These are phyloP conservation scores for Bassia scoparia DNA, from an alignment of 148 eudicot species.

Conservation along the genomic window DNA sequence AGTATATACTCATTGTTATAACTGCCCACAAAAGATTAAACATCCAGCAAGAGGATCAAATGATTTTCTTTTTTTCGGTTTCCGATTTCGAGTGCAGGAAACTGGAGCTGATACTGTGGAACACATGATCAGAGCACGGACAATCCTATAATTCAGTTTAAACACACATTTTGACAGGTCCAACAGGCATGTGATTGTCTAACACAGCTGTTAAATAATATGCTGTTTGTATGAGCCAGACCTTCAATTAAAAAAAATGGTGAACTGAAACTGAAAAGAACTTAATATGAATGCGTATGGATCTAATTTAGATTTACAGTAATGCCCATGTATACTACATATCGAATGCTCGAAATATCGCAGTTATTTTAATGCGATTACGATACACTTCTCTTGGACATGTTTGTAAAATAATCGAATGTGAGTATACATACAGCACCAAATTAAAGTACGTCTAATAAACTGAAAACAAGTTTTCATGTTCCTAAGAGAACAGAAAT, in stretches of 20 bases:
- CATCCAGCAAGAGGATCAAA: slow-evolving; percentile 14
- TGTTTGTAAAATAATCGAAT: no score
- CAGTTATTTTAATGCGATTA: no score
- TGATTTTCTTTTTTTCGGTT: neutral
- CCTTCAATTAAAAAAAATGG: slow-evolving; percentile 9
- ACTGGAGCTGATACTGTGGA: slow-evolving; percentile 16
- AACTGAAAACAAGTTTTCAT: slow-evolving; percentile 15
- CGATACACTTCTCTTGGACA: no score
- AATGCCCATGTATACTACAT: slow-evolving; percentile 13
- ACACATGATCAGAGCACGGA: slow-evolving; percentile 22
- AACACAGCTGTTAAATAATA: slow-evolving; percentile 31
- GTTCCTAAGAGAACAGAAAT: neutral
- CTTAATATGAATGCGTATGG: slow-evolving; percentile 21
- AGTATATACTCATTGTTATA: neutral
- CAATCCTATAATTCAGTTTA: slow-evolving; percentile 18
- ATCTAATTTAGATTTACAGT: slow-evolving; percentile 27
- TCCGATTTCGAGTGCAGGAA: slow-evolving; percentile 4
- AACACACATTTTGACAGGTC: slow-evolving; percentile 26
- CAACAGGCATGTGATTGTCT: slow-evolving; percentile 31
- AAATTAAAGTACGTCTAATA: neutral
- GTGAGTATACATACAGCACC: neutral
- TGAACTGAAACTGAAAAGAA: slow-evolving; percentile 13
- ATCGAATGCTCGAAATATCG: no score
- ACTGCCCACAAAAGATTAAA: slow-evolving; percentile 1
- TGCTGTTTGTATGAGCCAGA: slow-evolving; percentile 18